Conservation (phyloP, 2,329 filamentous ascomycete genomes). For the Apiospora arundinis region DNA sequence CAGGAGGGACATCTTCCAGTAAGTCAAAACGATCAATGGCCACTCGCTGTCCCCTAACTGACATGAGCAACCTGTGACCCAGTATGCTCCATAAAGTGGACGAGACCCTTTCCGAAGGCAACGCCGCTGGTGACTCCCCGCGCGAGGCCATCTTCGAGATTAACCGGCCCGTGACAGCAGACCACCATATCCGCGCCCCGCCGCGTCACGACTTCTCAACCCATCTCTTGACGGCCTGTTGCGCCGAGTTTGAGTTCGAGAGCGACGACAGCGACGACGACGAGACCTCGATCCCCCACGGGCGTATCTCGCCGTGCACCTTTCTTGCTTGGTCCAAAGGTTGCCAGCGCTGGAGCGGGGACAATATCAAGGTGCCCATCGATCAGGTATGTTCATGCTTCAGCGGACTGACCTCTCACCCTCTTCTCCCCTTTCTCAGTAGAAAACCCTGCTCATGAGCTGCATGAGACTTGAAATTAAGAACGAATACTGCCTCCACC, state of each 20-base stretch:
- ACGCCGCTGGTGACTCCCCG: conserved; percentile 31
- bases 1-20: conserved; percentile 30
- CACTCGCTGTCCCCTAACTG: neutral
- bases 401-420: neutral
- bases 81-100: conserved; percentile 35
- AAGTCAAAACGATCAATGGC: conserved; percentile 20
- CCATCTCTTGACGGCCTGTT: conserved; percentile 23
- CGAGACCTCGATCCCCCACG: conserved; percentile 46
- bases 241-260: conserved; percentile 27
- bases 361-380: conserved; percentile 43
- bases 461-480: neutral
- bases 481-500: neutral
- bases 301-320: conserved; percentile 48
- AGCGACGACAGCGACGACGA: conserved; percentile 33
- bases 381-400: conserved; percentile 25
- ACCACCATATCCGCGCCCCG: conserved; percentile 32
- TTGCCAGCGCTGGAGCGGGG: conserved; percentile 36
- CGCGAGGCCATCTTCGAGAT: conserved; percentile 33
- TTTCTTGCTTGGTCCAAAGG: conserved; percentile 48
- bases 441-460: neutral
- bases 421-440: neutral
- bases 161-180: conserved; percentile 27
- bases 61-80: neutral
- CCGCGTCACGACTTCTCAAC: conserved; percentile 30
- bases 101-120: conserved; percentile 27